A percentile compares a stretch with the other conserved stretches of the same genome.
Evolutionary conservation across 768 basidiomycete species (phyloP).

Genomic region (Dentipellis sp.): DNA sequence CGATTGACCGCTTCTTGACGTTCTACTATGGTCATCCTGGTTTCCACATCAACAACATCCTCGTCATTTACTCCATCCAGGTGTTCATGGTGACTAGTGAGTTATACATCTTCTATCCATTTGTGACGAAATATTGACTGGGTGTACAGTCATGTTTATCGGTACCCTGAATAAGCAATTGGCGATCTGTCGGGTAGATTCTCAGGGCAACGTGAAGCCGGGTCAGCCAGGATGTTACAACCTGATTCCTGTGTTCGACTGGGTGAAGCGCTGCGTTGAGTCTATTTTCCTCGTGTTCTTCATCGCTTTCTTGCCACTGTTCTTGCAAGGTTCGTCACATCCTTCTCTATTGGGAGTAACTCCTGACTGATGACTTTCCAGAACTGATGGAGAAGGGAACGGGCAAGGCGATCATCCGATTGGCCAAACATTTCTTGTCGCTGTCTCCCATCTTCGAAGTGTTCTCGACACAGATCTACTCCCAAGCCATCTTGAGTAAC

Average conservation of each 20-base stretch:
- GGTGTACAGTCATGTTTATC: constrained; percentile 69
- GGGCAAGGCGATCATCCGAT: constrained; percentile 86
- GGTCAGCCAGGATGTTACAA: constrained; percentile 95
- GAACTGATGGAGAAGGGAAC: constrained; percentile 96
- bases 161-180: constrained; percentile 95
- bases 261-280: constrained; percentile 94
- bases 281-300: constrained; percentile 99
- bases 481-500: constrained; percentile 94
- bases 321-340: constrained; percentile 72
- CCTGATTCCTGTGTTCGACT: constrained; percentile 92
- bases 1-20: constrained; percentile 96
- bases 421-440: constrained; percentile 95
- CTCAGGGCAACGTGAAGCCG: constrained; percentile 64
- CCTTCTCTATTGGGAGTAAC: neutral
- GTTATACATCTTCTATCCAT: constrained; percentile 23
- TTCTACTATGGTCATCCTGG: constrained; percentile 99
- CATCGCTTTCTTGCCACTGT: constrained; percentile 93
- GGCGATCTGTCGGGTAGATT: constrained; percentile 79
- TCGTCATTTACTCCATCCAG: constrained; percentile 97
- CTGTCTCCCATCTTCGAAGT: constrained; percentile 97
- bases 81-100: constrained; percentile 92
- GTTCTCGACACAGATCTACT: constrained; percentile 98
- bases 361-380: constrained; percentile 20
- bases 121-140: neutral
- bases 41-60: constrained; percentile 99